These are phyloP conservation scores for Monotropa hypopitys DNA, from an alignment of 179 eudicot genomes.

Conservation along the genomic window DNA sequence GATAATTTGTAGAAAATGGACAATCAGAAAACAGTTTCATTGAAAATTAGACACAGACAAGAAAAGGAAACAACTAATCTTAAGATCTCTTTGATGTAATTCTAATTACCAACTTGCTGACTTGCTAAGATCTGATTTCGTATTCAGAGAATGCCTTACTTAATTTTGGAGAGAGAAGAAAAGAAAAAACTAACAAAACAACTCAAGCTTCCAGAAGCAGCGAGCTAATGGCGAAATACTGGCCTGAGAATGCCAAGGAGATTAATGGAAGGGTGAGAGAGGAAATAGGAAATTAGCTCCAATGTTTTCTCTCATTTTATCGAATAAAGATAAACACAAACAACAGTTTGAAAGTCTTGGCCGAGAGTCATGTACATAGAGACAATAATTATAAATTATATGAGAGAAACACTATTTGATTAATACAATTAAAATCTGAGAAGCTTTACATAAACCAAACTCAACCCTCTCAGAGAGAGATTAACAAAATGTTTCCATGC, in stretches of 20 bases:
- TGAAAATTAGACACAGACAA: background rate
- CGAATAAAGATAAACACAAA: background rate
- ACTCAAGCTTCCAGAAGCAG: background rate
- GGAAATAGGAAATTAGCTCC: background rate
- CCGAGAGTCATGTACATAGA: too few species aligned
- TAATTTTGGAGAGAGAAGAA: background rate
- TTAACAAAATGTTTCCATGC: too few species aligned
- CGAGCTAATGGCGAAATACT: background rate
- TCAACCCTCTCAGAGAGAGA: too few species aligned
- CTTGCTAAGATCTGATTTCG: background rate
- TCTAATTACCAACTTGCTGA: background rate
- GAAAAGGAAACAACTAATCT: background rate
- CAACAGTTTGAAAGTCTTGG: background rate
- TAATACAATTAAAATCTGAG: too few species aligned
- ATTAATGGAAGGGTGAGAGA: background rate
- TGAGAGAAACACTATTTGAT: too few species aligned
- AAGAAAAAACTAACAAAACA: background rate
- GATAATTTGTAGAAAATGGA: conserved; percentile 7
- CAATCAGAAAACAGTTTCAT: background rate
- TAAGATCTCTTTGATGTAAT: background rate
- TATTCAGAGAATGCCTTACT: background rate
- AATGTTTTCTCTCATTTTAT: background rate
- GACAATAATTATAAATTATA: too few species aligned
- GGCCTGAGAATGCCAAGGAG: background rate
- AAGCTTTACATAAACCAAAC: too few species aligned